Conservation (phyloP, 139 green algal genomes). For the Micractinium sp. region DNA sequence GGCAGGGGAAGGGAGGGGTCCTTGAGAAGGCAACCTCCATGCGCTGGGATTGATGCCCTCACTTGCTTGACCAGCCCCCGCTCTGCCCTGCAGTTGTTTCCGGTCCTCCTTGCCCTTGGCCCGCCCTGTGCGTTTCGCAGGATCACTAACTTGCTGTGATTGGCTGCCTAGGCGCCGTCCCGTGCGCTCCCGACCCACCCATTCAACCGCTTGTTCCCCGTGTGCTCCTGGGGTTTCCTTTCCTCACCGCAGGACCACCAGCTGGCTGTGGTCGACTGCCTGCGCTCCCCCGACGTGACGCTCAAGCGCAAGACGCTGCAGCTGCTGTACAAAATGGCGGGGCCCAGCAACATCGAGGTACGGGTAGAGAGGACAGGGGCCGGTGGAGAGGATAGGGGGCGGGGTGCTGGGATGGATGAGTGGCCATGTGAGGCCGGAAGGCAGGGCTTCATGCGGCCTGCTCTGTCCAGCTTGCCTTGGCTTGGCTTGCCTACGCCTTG, state of each 20-base stretch:
- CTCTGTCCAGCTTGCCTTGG: too few species aligned
- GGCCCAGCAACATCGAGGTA: constrained; percentile 91
- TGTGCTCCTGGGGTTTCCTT: neutral
- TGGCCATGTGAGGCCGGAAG: too few species aligned
- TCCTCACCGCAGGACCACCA: constrained; percentile 72
- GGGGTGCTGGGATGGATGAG: neutral
- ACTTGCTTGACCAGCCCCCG: too few species aligned
- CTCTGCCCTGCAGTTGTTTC: neutral
- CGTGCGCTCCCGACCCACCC: neutral
- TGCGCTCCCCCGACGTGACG: constrained; percentile 95
- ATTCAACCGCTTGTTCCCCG: neutral
- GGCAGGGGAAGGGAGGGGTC: too few species aligned
- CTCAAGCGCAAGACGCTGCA: constrained; percentile 96
- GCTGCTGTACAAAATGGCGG: constrained; percentile 97
- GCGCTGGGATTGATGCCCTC: too few species aligned
- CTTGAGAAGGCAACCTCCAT: too few species aligned
- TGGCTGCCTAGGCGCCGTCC: neutral
- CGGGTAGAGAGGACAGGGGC: neutral
- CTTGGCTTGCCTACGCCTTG: too few species aligned
- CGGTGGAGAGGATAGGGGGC: too few species aligned
- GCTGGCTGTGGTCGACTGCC: constrained; percentile 96
- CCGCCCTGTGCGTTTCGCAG: neutral
- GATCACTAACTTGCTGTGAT: neutral
- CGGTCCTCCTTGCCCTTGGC: neutral
- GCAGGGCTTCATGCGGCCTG: too few species aligned